A percentile compares a stretch with the other conserved stretches of the same genome.
These are phyloP conservation scores for Bidens hawaiensis DNA, from an alignment of 140 eudicot species.

Conservation along the genomic window DNA sequence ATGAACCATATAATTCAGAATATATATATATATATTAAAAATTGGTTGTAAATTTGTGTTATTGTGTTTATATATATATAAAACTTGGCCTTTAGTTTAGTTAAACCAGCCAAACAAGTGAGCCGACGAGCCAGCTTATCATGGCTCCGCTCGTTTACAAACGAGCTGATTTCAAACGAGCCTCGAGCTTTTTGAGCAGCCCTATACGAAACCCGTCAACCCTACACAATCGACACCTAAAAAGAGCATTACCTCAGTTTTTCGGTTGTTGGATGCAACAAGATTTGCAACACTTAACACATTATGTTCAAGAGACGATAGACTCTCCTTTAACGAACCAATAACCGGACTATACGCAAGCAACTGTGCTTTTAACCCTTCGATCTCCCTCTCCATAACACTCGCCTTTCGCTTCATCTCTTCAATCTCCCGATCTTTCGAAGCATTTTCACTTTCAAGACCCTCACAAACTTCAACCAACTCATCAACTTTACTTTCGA, in stretches of 20 bases:
- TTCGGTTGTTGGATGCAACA: slow-evolving; percentile 24
- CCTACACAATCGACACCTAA: too few species aligned
- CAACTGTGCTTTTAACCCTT: slow-evolving; percentile 55
- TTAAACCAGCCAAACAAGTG: too few species aligned
- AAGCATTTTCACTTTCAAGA: slow-evolving; percentile 52
- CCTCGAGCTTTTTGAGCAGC: too few species aligned
- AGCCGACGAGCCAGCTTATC: too few species aligned
- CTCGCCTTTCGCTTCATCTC: slow-evolving; percentile 48
- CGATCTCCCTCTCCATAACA: slow-evolving; percentile 53
- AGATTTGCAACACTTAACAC: slow-evolving; percentile 36
- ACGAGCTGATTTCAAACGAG: too few species aligned
- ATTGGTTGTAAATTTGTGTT: too few species aligned
- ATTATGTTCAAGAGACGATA: slow-evolving; percentile 59
- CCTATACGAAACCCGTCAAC: background rate
- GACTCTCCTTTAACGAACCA: slow-evolving; percentile 49
- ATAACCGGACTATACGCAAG: slow-evolving; percentile 53
- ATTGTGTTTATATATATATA: too few species aligned
- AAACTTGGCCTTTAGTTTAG: too few species aligned
- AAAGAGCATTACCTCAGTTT: slow-evolving; percentile 43
- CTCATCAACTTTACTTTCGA: slow-evolving; percentile 69
- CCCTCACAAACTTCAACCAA: slow-evolving; percentile 51
- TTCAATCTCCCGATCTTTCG: slow-evolving; percentile 59
- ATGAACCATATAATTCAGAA: too few species aligned
- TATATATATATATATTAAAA: too few species aligned
- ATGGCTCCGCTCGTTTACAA: too few species aligned